These are phyloP conservation scores for Apiotrichum montevideense DNA, from an alignment of 1,284 basidiomycete genomes.

Conservation along the genomic window DNA sequence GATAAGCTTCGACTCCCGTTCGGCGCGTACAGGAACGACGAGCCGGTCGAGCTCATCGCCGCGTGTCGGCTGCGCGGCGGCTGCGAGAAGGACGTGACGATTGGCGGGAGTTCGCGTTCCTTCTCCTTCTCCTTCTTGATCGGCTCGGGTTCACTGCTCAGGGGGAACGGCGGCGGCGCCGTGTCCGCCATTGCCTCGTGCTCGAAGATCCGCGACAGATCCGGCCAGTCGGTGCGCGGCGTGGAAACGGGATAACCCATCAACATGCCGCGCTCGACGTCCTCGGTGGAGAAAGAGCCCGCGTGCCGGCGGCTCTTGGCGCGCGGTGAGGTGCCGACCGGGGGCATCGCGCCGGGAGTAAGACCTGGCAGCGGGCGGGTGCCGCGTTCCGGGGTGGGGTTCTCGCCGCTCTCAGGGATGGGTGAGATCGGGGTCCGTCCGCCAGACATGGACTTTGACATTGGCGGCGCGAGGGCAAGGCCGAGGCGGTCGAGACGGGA, in stretches of 20 bases:
- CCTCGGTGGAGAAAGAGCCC: constrained; percentile 85
- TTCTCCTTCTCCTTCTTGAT: background rate
- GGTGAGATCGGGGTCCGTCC: constrained; percentile 46
- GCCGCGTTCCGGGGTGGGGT: constrained; percentile 3
- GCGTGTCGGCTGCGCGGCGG: constrained; percentile 22
- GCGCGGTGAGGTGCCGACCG: constrained; percentile 18
- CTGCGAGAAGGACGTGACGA: constrained; percentile 20
- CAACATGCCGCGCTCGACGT: constrained; percentile 78
- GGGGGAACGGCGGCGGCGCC: constrained; percentile 13
- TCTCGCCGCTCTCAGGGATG: constrained; percentile 42
- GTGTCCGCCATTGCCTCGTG: constrained; percentile 4
- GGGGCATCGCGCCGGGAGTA: constrained; percentile 2
- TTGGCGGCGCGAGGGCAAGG: constrained; percentile 13
- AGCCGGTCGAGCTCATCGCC: constrained; percentile 34
- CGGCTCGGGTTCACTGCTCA: constrained; percentile 13
- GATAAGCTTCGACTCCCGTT: constrained; percentile 29
- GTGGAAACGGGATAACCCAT: constrained; percentile 52
- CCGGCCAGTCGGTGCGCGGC: constrained; percentile 12
- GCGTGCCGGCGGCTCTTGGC: constrained; percentile 69
- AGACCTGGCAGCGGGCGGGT: background rate
- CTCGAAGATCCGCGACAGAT: constrained; percentile 11
- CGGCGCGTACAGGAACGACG: constrained; percentile 11
- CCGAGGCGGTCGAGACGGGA: too few species aligned
- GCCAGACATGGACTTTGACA: constrained; percentile 13
- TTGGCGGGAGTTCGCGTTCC: constrained; percentile 5